Conservation (phyloP, 2,329 filamentous ascomycete species). For the Botrytis medusae region DNA sequence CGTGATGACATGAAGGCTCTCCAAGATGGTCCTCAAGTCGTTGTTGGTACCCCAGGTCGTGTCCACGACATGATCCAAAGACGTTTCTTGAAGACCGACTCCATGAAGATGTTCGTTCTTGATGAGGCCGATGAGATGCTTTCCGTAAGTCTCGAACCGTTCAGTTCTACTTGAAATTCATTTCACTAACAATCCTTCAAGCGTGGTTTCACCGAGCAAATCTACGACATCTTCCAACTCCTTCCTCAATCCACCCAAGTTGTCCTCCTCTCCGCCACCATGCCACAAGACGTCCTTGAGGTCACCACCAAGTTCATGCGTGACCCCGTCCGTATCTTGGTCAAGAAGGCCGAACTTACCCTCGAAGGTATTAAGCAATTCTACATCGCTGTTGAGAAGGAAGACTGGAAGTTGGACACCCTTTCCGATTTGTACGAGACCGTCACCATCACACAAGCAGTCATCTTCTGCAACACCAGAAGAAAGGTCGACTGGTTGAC, state of each 20-base stretch:
- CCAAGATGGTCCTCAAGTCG: conserved; percentile 91
- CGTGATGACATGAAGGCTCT: conserved; percentile 99
- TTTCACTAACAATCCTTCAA: conserved; percentile 46
- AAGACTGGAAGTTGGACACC: conserved; percentile 99
- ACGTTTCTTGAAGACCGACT: conserved; percentile 92
- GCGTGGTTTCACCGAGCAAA: conserved; percentile 99
- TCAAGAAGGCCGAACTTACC: conserved; percentile 99
- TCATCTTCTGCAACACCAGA: conserved; percentile 99
- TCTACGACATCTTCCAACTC: conserved; percentile 99
- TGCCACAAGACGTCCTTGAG: conserved; percentile 98
- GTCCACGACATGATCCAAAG: conserved; percentile 99
- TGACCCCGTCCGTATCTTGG: conserved; percentile 96
- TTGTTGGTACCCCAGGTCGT: conserved; percentile 97
- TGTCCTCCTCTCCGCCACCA: conserved; percentile 94
- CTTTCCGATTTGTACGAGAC: conserved; percentile 99
- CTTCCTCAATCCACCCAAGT: conserved; percentile 98
- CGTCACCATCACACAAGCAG: conserved; percentile 97
- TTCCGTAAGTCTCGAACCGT: conserved; percentile 58
- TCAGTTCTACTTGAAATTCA: not conserved
- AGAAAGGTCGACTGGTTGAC: conserved; percentile 99
- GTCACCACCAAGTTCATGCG: conserved; percentile 99
- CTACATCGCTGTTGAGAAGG: conserved; percentile 99
- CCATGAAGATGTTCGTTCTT: conserved; percentile 99
- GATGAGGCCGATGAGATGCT: conserved; percentile 99
- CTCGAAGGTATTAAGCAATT: conserved; percentile 99